phyloP scores from a whole-genome alignment of 768 basidiomycete genomes.

The Gymnopilus dilepis region DNA sequence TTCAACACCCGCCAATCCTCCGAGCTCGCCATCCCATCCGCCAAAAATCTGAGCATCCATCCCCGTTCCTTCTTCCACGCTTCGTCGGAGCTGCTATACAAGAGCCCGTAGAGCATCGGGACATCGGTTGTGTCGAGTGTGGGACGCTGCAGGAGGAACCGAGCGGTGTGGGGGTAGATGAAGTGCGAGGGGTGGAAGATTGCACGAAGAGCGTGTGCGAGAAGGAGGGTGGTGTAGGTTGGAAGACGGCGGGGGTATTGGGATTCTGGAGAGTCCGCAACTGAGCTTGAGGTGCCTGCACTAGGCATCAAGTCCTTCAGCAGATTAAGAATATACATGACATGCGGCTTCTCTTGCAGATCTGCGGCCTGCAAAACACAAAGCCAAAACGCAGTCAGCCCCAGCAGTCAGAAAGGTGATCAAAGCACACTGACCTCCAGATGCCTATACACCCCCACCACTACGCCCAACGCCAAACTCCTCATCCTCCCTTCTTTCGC shows the following conservation, averaged over 20 bases:
- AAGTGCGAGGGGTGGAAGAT: constrained; percentile 89
- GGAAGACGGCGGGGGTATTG: constrained; percentile 64
- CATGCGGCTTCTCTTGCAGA: constrained; percentile 80
- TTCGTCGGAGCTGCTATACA: constrained; percentile 80
- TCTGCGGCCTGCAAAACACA: constrained; percentile 54
- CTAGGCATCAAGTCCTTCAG: constrained; percentile 63
- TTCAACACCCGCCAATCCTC: constrained; percentile 85
- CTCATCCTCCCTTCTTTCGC: constrained; percentile 66
- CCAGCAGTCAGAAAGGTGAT: background rate
- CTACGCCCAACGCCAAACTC: constrained; percentile 60
- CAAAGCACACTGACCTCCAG: constrained; percentile 62
- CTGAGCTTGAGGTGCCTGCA: constrained; percentile 26
- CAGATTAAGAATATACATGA: constrained; percentile 69
- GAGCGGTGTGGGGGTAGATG: constrained; percentile 83
- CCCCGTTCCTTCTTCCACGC: constrained; percentile 87
- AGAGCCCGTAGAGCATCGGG: constrained; percentile 87
- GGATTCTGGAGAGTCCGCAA: constrained; percentile 22
- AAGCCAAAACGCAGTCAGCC: too few species aligned
- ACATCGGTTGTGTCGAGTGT: constrained; percentile 82
- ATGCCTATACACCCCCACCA: constrained; percentile 62
- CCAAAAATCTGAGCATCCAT: constrained; percentile 86
- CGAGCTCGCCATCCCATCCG: constrained; percentile 76
- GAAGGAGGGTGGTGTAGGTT: constrained; percentile 77
- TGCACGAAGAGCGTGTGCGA: constrained; percentile 80
- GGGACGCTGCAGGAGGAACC: constrained; percentile 90